Evolutionary conservation across 2,329 filamentous ascomycete genomes (phyloP), one percentile per base, ranked within the genome.

Genomic region (Leptosphaerulina australis): DNA sequence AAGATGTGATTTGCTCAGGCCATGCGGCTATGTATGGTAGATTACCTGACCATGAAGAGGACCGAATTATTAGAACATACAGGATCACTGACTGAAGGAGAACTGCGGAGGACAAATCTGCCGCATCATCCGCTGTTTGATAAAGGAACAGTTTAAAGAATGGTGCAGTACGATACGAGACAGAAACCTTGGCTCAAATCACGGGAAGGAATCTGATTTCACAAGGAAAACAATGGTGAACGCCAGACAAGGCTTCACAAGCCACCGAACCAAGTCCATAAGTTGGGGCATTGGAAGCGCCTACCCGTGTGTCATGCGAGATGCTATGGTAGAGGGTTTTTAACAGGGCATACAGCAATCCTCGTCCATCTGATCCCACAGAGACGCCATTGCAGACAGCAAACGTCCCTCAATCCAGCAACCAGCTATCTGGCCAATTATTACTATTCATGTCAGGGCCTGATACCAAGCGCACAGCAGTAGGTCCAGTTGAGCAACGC

Each of bases 1-100:
- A 56, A 66, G 55, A 59, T 53, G 48, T 53, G 55, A 60, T 63
- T 63, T 65, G 70, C 70, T 72, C 63, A 72, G 69, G 69, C 70
- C 70, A 73, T 73, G 69, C 69, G 69, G 63, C 63, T 67, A 61
- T 65, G 61, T 62, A 58, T 60, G 56, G 58, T 60, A 34, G 48
- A 59, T 56, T 55, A 61, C 57, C 55, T 59, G 59, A 56, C 47
- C 60, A 63, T 51, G 56, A 55, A 44, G 50, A 47, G 46, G 56
- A 48, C 58, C 66, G 67, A 63, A 65, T 66, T 49, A 63, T 58
- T 55, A 62, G 56, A 57, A 60, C 59, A 62, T 68, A 67, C 62
- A 54, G 44, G 56, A 63, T 63, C 60, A 59, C 48, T 58, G 59
- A 61, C 59, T 59, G 58, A 58, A 59, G 49, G 56, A 39, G 57